These are phyloP conservation scores for Podaxis rugospora DNA, from an alignment of 768 basidiomycete species.

Conservation along the genomic window DNA sequence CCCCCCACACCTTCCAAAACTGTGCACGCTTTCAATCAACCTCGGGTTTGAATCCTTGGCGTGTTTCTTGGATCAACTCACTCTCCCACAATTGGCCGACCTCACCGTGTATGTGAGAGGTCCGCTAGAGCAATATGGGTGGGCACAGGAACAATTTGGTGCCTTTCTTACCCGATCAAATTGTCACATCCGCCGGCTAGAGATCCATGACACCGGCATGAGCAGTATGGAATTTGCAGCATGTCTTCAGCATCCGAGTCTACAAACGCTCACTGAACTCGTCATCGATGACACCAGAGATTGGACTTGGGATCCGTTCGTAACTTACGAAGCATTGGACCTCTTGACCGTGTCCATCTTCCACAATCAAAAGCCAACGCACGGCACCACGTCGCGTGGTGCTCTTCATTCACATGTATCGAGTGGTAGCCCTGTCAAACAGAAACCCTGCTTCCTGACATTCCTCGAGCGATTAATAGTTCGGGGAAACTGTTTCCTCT, in stretches of 20 bases:
- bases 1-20: conserved; percentile 20
- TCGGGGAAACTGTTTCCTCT: conserved; percentile 24
- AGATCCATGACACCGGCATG: conserved; percentile 29
- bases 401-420: neutral
- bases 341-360: conserved; percentile 20
- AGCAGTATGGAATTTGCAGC: conserved; percentile 22
- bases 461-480: conserved; percentile 25
- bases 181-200: conserved; percentile 23
- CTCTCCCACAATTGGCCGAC: conserved; percentile 22
- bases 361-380: neutral
- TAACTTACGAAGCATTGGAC: conserved; percentile 24
- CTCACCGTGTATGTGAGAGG: conserved; percentile 25
- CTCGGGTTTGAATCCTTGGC: conserved; percentile 25
- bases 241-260: conserved; percentile 22
- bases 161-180: conserved; percentile 27
- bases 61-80: conserved; percentile 23
- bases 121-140: conserved; percentile 23
- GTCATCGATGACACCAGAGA: conserved; percentile 28
- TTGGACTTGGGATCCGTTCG: conserved; percentile 30
- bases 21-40: conserved; percentile 26
- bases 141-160: conserved; percentile 28
- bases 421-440: neutral
- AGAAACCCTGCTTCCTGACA: conserved; percentile 19
- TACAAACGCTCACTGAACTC: conserved; percentile 25
- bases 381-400: conserved; percentile 6